A percentile compares a stretch with the other conserved stretches of the same genome.
Conservation (phyloP, 1,284 basidiomycete species). For the Irpex sp. region DNA sequence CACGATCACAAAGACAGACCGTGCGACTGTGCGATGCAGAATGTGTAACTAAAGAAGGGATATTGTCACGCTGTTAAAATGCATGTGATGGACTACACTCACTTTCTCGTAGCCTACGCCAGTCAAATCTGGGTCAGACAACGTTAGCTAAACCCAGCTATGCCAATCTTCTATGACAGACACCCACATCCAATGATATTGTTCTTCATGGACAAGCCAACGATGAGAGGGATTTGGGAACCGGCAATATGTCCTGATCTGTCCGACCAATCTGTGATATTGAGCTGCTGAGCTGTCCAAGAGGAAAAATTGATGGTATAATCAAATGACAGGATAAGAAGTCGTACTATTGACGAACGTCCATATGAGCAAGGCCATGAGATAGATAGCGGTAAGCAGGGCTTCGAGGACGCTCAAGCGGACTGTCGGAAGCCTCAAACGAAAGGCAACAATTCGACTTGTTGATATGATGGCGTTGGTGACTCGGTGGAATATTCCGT, state of each 20-base stretch:
- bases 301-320: constrained; percentile 2
- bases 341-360: constrained; percentile 26
- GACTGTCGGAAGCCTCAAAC: constrained; percentile 24
- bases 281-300: constrained; percentile 17
- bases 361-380: constrained; percentile 24
- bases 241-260: constrained; percentile 33
- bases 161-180: neutral
- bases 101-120: constrained; percentile 39
- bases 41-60: neutral
- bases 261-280: constrained; percentile 22
- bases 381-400: constrained; percentile 20
- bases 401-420: constrained; percentile 23
- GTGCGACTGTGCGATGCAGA: constrained; percentile 5
- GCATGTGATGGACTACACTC: neutral
- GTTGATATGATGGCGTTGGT: constrained; percentile 23
- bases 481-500: constrained; percentile 14
- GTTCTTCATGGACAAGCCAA: constrained; percentile 38
- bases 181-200: constrained; percentile 35
- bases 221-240: constrained; percentile 36
- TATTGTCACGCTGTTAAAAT: neutral
- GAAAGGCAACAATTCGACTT: constrained; percentile 25
- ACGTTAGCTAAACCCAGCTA: neutral
- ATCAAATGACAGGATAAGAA: neutral
- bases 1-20: constrained; percentile 3
- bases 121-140: constrained; percentile 27